phyloP scores from a whole-genome alignment of 768 basidiomycete genomes.

The Tricholoma matsutake region DNA sequence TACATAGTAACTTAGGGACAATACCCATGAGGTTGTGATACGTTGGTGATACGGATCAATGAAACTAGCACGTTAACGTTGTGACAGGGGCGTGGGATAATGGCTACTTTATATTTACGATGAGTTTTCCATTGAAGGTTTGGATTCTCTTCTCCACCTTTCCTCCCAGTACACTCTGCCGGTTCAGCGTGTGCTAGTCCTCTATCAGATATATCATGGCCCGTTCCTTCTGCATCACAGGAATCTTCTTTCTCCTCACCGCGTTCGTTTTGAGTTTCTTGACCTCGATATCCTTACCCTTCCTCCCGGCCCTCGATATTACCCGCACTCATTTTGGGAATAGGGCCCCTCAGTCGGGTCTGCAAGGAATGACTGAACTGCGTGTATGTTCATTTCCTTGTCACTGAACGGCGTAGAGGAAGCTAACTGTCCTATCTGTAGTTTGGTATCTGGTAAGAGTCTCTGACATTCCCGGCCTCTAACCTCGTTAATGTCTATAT shows the following conservation, averaged over 20 bases:
- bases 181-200: slow-evolving; percentile 3
- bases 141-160: neutral
- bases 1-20: too few species aligned
- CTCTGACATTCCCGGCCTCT: neutral
- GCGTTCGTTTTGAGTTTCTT: slow-evolving; percentile 68
- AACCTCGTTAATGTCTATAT: neutral
- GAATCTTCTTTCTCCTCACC: slow-evolving; percentile 46
- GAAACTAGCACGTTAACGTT: too few species aligned
- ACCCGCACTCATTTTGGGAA: slow-evolving; percentile 50
- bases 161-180: neutral
- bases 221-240: slow-evolving; percentile 52
- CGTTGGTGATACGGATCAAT: too few species aligned
- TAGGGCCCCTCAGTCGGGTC: slow-evolving; percentile 21
- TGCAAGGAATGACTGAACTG: slow-evolving; percentile 39
- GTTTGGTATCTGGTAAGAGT: slow-evolving; percentile 69
- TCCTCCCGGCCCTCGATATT: slow-evolving; percentile 64
- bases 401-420: neutral
- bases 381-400: slow-evolving; percentile 43
- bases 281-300: slow-evolving; percentile 70
- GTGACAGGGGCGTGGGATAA: slow-evolving; percentile 6
- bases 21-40: too few species aligned
- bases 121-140: neutral
- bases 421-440: slow-evolving; percentile 22
- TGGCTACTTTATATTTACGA: neutral
- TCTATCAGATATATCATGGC: slow-evolving; percentile 12